Evolutionary conservation across 441 rosid genomes (phyloP), one percentile per base, ranked within the genome.

Genomic region (Aquilaria agallochum): DNA sequence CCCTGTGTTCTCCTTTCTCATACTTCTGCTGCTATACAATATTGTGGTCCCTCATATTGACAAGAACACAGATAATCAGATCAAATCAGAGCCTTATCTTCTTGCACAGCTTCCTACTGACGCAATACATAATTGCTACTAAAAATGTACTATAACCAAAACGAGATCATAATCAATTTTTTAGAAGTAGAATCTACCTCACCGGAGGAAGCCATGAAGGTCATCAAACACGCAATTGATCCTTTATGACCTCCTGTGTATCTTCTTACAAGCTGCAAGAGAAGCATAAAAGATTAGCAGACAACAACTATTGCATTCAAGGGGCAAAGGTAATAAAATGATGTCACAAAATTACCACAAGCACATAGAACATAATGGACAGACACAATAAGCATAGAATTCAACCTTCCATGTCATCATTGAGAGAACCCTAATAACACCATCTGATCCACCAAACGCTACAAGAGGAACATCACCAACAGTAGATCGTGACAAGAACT

Each of bases 221-320:
- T 91, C 96, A 95, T 91, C 77, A 95, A 71, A 82, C 99, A 95
- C 66, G 88, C 66, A 64, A 95, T 92, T 7, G 97, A 81, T 72
- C 99, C 99, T 81, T 87, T 91, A 79, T 95, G 99, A 49, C 99
- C 96, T 40, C 97, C 99, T 10, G 92, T 91, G 76, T 92, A 95
- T 74, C 97, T 82, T 40, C 96, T 89, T 50, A 83, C 97, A 72
- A 91, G 99, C 99, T 95, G 93, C 76, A 72, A 68, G 61, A 48
- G 68, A 72, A 60, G 72, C 74, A 56, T 58, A 58, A 36, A 36
- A 36, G 42, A 36, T 36, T 36, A 36, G 42, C 42, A 36, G 3
- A 36, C 42, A 36, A 36, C 42, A 36, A 36, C 7, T 8, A 36
- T 36, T 36, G 5, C 5, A 36, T 4, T 8, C 42, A 36, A 36